Conservation (phyloP, 2,329 filamentous ascomycete genomes). For the Pseudocercospora cruenta region DNA sequence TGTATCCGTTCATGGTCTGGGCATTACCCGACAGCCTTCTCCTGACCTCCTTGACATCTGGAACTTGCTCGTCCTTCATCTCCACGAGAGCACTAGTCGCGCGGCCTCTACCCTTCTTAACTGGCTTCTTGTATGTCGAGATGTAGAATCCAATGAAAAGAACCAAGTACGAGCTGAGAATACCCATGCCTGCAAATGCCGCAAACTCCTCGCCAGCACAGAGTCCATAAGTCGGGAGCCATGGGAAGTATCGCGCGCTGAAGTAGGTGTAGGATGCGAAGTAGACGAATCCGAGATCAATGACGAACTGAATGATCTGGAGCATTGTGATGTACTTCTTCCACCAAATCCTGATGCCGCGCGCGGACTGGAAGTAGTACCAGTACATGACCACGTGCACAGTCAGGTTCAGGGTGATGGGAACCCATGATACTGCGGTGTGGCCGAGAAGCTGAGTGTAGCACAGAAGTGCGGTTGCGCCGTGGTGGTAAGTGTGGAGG, state of each 20-base stretch:
- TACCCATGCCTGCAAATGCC: conserved; percentile 86
- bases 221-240: conserved; percentile 79
- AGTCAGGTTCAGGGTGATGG: conserved; percentile 86
- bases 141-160: conserved; percentile 99
- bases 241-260: conserved; percentile 83
- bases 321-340: conserved; percentile 99
- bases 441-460: conserved; percentile 94
- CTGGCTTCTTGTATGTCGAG: conserved; percentile 89
- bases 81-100: conserved; percentile 85
- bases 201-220: conserved; percentile 98
- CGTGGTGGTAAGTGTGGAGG: conserved; percentile 98
- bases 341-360: conserved; percentile 96
- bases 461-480: conserved; percentile 93
- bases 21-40: conserved; percentile 53
- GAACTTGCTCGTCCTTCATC: conserved; percentile 73
- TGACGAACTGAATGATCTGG: conserved; percentile 95
- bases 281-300: conserved; percentile 97
- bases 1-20: conserved; percentile 33
- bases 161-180: conserved; percentile 91
- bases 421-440: conserved; percentile 93
- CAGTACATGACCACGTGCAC: conserved; percentile 99
- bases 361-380: conserved; percentile 99
- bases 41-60: conserved; percentile 57
- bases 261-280: conserved; percentile 99
- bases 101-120: conserved; percentile 71